These are phyloP conservation scores for Dissophora globulifera DNA, from an alignment of 192 early-diverging fungal species.

Conservation along the genomic window DNA sequence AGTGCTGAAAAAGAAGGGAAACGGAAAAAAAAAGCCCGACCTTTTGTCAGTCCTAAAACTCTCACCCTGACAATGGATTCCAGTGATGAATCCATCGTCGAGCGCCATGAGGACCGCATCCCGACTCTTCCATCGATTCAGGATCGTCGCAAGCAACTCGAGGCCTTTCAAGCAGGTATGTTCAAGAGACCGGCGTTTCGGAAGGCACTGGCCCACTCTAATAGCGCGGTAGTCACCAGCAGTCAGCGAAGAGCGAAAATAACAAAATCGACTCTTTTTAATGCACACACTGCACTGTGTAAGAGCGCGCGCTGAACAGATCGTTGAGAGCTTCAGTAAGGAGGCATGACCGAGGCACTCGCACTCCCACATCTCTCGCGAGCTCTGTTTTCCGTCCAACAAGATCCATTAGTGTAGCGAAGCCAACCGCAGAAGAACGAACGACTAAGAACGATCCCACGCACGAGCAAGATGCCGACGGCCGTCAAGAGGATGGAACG, in stretches of 20 bases:
- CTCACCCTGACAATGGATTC: not conserved
- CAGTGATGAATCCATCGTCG: not conserved
- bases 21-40: not conserved
- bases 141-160: slow-evolving; percentile 34
- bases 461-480: not conserved
- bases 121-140: slow-evolving; percentile 22
- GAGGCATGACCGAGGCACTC: not conserved
- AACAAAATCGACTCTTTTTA: no score
- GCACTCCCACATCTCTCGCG: not conserved
- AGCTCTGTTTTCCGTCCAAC: slow-evolving; percentile 12
- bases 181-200: no score
- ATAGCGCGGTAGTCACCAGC: no score
- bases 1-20: no score
- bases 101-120: slow-evolving; percentile 1
- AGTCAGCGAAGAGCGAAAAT: no score
- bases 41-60: not conserved
- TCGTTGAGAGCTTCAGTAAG: slow-evolving; percentile 22
- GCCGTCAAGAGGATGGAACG: not conserved
- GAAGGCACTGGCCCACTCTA: no score
- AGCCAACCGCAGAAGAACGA: not conserved
- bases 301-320: slow-evolving; percentile 32
- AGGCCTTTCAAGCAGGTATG: slow-evolving; percentile 47
- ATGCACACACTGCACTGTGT: no score
- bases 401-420: not conserved
- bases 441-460: not conserved